Base-by-base conservation (phyloP, 2,329 filamentous ascomycete species). In the Aspergillus spinulosporus region DNA sequence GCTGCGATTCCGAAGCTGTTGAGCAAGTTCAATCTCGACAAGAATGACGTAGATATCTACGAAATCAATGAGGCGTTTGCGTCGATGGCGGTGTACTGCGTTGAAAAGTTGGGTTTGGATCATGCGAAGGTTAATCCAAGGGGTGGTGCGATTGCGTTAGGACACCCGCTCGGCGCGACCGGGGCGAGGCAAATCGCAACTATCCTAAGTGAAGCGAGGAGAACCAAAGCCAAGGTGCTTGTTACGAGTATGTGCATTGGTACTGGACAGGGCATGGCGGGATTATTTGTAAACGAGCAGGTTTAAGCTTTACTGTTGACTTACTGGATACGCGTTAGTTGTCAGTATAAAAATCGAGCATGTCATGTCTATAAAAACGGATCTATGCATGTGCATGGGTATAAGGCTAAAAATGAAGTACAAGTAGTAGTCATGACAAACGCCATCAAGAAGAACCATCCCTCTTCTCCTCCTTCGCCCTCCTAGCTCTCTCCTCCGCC, bases 31-130 rank as follows among this genome's bases (percentile, higher is more conserved):
- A 86, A 88, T 75, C 76, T 99, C 59, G 84, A 82, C 26, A 79
- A 96, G 52, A 84, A 88, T 57, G 94, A 97, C 66, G 84, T 94
- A 60, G 94, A 99, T 70, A 83, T 97, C 36, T 82, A 93, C 65
- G 94, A 97, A 82, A 78, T 99, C 71, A 99, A 99, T 80, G 94
- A 99, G 82, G 94, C 94, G 1, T 99, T 99, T 69, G 93, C 92
- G 21, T 94, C 89, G 51, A 97, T 97, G 94, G 92, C 91, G 1
- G 92, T 97, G 31, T 97, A 97, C 83, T 96, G 92, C 77, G 78
- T 89, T 54, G 82, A 91, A 67, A 84, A 93, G 74, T 68, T 80
- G 7, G 67, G 84, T 68, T 53, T 86, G 73, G 82, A 87, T 61
- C 77, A 84, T 51, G 85, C 84, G 14, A 88, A 84, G 76, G 87